phyloP scores from a whole-genome alignment of 495 filamentous ascomycete species.

The Tuber melanosporum region DNA sequence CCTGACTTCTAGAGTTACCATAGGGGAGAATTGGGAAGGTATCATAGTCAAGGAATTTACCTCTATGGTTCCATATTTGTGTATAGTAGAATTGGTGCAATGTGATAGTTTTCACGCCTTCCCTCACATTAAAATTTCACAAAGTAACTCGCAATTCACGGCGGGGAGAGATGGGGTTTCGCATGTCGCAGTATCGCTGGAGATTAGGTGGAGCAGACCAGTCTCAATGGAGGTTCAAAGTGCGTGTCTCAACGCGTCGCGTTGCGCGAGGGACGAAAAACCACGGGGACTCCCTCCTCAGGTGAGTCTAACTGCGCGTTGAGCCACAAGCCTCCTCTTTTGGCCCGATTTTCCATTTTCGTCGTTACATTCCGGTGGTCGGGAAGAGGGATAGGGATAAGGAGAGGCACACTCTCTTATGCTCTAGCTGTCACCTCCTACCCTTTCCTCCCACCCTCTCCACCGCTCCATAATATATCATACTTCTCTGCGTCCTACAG shows the following conservation, averaged over 20 bases:
- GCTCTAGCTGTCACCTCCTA: constrained; percentile 19
- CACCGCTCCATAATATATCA: background rate
- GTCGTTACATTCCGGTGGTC: constrained; percentile 24
- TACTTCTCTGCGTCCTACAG: constrained; percentile 6
- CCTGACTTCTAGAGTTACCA: background rate
- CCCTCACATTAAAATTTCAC: background rate
- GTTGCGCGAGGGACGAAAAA: background rate
- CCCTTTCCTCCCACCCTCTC: constrained; percentile 13
- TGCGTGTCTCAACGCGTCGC: background rate
- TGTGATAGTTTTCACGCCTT: background rate
- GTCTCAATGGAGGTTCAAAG: constrained; percentile 3
- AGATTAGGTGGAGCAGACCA: background rate
- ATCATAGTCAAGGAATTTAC: background rate
- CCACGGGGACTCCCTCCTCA: constrained; percentile 5
- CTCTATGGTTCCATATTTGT: background rate
- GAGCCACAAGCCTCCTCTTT: constrained; percentile 27
- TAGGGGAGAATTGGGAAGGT: background rate
- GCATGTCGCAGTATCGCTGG: background rate
- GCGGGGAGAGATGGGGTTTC: background rate
- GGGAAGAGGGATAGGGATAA: background rate
- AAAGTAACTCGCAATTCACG: background rate
- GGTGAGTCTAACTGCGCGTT: constrained; percentile 31
- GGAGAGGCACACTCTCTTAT: constrained; percentile 5
- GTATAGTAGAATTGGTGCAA: background rate
- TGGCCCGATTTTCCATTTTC: constrained; percentile 29